Evolutionary conservation across 805 yeast genomes (phyloP).

Genomic region (Saccharomycopsis oosterbeekiorum): DNA sequence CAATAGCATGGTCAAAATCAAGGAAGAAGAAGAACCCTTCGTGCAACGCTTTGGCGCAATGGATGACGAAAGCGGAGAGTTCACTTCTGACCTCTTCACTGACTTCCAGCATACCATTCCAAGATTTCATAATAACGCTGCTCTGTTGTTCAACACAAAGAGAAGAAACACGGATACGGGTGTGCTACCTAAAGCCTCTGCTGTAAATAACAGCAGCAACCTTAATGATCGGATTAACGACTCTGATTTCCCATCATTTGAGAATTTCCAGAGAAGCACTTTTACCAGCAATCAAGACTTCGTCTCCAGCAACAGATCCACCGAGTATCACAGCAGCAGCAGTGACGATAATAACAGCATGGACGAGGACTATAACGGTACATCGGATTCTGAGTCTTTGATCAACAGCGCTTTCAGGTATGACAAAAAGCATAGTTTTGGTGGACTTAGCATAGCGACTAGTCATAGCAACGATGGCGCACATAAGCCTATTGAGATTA

Average conservation of each 20-base stretch:
- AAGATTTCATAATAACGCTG: not conserved
- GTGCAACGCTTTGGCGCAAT: not conserved
- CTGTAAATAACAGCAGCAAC: not conserved
- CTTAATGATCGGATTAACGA: not conserved
- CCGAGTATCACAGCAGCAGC: not conserved
- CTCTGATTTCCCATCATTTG: not conserved
- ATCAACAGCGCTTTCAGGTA: constrained; percentile 3
- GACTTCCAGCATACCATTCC: not conserved
- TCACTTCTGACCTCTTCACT: not conserved
- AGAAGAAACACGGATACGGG: not conserved
- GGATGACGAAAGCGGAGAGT: not conserved
- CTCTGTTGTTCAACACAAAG: not conserved
- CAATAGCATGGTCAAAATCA: not conserved
- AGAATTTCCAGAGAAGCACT: not conserved
- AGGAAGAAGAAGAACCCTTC: not conserved
- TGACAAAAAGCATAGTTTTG: not conserved
- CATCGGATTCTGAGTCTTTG: not conserved
- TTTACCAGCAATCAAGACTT: not conserved
- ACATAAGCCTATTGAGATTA: not conserved
- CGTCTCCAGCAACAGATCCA: not conserved
- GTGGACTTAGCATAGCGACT: not conserved
- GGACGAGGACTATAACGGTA: not conserved
- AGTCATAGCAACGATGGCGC: not conserved
- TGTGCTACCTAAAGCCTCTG: not conserved
- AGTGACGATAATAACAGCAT: not conserved